These are phyloP conservation scores for Melaleuca quinquenervia DNA, from an alignment of 345 rosid genomes.

Conservation along the genomic window DNA sequence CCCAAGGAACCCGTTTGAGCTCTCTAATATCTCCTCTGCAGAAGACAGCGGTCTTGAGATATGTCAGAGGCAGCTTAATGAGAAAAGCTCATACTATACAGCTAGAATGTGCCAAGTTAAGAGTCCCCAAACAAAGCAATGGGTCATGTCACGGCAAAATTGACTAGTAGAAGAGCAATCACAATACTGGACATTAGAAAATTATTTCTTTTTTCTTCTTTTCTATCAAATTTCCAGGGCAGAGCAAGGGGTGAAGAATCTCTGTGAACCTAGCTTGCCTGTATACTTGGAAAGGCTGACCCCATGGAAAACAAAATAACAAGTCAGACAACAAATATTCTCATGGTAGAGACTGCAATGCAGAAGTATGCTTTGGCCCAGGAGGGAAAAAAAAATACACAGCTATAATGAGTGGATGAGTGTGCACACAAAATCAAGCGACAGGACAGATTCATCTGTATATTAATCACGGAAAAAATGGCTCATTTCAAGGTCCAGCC, in stretches of 20 bases:
- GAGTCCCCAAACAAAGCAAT: background rate
- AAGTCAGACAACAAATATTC: background rate
- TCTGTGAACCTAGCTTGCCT: background rate
- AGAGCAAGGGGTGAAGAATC: background rate
- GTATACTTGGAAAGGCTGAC: background rate
- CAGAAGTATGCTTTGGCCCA: background rate
- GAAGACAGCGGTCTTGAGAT: background rate
- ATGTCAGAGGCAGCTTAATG: background rate
- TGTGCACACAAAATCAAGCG: background rate
- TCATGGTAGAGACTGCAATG: background rate
- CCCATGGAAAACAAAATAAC: background rate
- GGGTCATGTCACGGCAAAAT: background rate
- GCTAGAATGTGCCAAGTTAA: background rate
- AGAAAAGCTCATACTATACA: background rate
- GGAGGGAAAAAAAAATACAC: background rate
- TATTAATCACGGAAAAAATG: background rate
- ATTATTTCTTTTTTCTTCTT: background rate
- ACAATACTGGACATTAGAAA: background rate
- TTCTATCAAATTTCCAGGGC: background rate
- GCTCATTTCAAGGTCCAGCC: background rate
- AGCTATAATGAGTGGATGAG: background rate
- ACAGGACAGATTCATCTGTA: background rate
- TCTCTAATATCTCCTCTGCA: constrained; percentile 30
- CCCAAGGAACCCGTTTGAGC: background rate
- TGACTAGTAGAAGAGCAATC: background rate